A percentile compares a stretch with the other conserved stretches of the same genome.
Evolutionary conservation across 768 basidiomycete genomes (phyloP).

Genomic region (Suillus spraguei): DNA sequence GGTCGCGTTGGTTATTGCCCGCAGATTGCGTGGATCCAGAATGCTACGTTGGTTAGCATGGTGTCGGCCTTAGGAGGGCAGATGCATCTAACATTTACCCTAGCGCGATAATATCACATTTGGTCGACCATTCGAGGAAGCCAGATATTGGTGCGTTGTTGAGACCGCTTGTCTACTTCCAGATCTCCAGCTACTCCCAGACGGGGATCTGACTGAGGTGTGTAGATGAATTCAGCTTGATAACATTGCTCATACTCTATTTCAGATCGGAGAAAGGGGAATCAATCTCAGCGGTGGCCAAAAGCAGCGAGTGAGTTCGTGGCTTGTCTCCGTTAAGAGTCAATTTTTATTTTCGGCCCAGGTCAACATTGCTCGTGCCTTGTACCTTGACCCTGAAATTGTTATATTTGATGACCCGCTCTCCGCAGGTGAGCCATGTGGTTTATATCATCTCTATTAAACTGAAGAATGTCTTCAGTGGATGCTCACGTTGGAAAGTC

Average conservation of each 20-base stretch:
- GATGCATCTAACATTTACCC: background rate
- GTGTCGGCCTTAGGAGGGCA: background rate
- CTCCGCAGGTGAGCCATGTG: constrained; percentile 51
- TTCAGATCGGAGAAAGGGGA: constrained; percentile 71
- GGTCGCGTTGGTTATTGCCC: constrained; percentile 70
- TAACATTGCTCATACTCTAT: background rate
- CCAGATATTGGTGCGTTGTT: constrained; percentile 65
- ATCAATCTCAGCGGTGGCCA: constrained; percentile 70
- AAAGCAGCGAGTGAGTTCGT: constrained; percentile 50
- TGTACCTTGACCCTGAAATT: constrained; percentile 67
- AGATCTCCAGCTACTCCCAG: constrained; percentile 65
- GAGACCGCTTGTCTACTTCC: constrained; percentile 59
- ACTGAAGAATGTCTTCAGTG: constrained; percentile 38
- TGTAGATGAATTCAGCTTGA: background rate
- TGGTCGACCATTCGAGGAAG: constrained; percentile 64
- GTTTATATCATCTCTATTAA: background rate
- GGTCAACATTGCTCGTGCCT: constrained; percentile 70
- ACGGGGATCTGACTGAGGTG: constrained; percentile 76
- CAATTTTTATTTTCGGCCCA: constrained; percentile 20
- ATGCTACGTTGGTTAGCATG: constrained; percentile 53
- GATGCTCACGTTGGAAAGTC: constrained; percentile 77
- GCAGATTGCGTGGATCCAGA: constrained; percentile 80
- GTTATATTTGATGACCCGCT: constrained; percentile 67
- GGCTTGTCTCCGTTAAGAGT: background rate
- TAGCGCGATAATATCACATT: constrained; percentile 71